phyloP scores from a whole-genome alignment of 176 grass and related monocot genomes.

The Chrysopogon serrulatus region DNA sequence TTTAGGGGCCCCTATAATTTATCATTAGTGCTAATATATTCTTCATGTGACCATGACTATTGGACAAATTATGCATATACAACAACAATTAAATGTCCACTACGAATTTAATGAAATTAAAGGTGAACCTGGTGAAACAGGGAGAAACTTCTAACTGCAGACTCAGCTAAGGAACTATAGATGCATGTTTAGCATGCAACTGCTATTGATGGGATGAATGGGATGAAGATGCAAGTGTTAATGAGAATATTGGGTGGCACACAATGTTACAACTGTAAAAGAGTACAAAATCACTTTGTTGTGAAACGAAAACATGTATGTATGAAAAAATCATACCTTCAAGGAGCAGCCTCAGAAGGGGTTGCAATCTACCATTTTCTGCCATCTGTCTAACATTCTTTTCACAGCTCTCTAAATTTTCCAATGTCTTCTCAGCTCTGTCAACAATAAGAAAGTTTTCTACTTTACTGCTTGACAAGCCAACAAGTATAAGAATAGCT shows the following conservation, averaged over 20 bases:
- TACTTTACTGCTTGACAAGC: conserved; percentile 80
- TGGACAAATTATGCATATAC: neutral
- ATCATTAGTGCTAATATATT: neutral
- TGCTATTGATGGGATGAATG: neutral
- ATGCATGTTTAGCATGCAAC: neutral
- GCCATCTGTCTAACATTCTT: conserved; percentile 98
- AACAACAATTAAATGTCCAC: neutral
- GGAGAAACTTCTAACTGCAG: neutral
- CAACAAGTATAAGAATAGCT: conserved; percentile 91
- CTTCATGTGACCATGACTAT: neutral
- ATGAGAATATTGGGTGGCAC: neutral
- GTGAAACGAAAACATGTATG: neutral
- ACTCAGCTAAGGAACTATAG: neutral
- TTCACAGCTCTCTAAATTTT: conserved; percentile 87
- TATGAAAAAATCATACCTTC: conserved; percentile 52
- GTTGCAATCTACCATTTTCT: conserved; percentile 86
- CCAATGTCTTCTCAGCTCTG: conserved; percentile 72
- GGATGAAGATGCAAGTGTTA: neutral
- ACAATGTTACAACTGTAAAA: neutral
- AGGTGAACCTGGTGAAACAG: neutral
- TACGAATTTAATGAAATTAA: neutral
- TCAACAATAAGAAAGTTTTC: conserved; percentile 66
- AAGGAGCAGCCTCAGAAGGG: conserved; percentile 88
- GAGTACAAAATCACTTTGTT: neutral
- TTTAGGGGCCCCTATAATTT: conserved; percentile 5